Conservation (phyloP, 257 asterid species). For the Rubia yunnanensis region DNA sequence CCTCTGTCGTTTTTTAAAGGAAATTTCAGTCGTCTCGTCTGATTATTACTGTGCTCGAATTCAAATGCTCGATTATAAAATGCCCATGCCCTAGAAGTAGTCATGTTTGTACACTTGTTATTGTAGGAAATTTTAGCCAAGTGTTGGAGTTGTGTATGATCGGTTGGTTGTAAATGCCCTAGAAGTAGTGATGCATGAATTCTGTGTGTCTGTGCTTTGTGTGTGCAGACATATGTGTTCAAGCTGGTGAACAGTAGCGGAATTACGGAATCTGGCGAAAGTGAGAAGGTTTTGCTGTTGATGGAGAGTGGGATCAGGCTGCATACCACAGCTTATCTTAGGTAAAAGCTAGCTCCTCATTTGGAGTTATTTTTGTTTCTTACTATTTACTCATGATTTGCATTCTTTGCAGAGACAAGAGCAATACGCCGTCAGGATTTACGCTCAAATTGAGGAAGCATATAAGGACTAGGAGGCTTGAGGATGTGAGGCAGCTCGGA, state of each 20-base stretch:
- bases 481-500: conserved; percentile 97
- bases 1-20: background rate
- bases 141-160: too few species aligned
- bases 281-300: conserved; percentile 87
- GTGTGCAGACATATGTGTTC: conserved; percentile 81
- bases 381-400: background rate
- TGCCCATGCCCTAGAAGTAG: background rate
- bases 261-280: conserved; percentile 89
- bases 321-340: conserved; percentile 87
- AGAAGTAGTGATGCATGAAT: background rate
- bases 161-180: background rate
- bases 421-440: conserved; percentile 97
- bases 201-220: background rate
- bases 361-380: background rate
- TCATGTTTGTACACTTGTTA: too few species aligned
- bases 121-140: too few species aligned
- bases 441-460: conserved; percentile 90
- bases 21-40: too few species aligned
- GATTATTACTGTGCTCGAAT: too few species aligned
- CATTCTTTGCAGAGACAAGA: conserved; percentile 61
- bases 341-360: conserved; percentile 34
- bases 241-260: conserved; percentile 98
- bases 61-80: background rate
- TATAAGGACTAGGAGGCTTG: conserved; percentile 92
- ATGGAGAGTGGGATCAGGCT: conserved; percentile 96